phyloP scores from a whole-genome alignment of 306 rosid species.

The Sphenostylis stenocarpa region DNA sequence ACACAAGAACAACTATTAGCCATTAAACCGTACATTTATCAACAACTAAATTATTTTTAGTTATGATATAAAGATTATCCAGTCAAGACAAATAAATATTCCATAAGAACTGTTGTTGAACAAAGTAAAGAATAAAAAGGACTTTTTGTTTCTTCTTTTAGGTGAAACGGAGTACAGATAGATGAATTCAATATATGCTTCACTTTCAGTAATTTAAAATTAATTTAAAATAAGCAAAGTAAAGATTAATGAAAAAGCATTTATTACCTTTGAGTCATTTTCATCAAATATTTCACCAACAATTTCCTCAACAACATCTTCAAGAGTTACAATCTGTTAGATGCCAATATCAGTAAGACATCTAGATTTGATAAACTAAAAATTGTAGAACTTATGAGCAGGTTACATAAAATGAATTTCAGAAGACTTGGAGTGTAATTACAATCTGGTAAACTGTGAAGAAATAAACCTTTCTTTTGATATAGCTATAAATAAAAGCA shows the following conservation, averaged over 20 bases:
- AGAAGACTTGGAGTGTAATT: constrained; percentile 7
- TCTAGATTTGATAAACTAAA: constrained; percentile 1
- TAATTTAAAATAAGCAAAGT: constrained; percentile 9
- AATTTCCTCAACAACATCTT: constrained; percentile 98
- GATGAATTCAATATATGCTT: neutral
- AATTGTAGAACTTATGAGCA: constrained; percentile 20
- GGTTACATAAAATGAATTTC: constrained; percentile 8
- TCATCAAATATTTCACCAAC: constrained; percentile 99
- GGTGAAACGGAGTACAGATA: neutral
- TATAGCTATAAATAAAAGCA: neutral
- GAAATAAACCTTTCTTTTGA: neutral
- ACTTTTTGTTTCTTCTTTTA: neutral
- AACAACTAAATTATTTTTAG: neutral
- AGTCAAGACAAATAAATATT: neutral
- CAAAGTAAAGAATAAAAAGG: neutral
- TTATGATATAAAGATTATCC: neutral
- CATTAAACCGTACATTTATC: neutral
- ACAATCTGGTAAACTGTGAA: constrained; percentile 11
- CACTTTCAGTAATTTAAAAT: neutral
- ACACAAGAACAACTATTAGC: neutral
- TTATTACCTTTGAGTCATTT: constrained; percentile 93
- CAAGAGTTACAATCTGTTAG: constrained; percentile 82
- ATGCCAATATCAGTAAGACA: constrained; percentile 2
- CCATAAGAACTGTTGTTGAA: neutral
- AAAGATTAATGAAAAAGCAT: constrained; percentile 8